Conservation (phyloP, 2,329 filamentous ascomycete species). For the Cordyceps militaris region DNA sequence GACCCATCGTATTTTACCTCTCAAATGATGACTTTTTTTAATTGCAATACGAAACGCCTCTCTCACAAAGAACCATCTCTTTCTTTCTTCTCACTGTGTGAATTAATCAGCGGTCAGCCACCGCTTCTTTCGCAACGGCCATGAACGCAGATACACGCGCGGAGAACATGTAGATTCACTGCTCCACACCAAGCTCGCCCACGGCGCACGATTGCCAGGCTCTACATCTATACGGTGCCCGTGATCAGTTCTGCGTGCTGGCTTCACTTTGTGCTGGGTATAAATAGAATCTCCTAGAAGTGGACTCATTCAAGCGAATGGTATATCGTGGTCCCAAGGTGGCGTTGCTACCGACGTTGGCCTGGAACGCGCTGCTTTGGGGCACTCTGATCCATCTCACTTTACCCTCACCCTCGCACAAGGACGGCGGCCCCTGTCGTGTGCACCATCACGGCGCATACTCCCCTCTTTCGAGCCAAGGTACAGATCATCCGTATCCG, state of each 20-base stretch:
- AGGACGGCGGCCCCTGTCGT: background rate
- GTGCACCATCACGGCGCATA: background rate
- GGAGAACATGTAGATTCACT: background rate
- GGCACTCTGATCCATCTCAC: background rate
- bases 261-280: background rate
- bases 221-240: background rate
- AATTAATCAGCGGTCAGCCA: background rate
- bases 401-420: conserved; percentile 1
- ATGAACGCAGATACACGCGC: background rate
- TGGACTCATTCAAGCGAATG: background rate
- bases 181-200: background rate
- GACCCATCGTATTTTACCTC: background rate
- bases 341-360: background rate
- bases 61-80: background rate
- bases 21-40: background rate
- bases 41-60: background rate
- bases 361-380: background rate
- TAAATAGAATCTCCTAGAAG: background rate
- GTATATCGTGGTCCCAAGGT: background rate
- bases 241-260: background rate
- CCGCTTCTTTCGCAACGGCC: background rate
- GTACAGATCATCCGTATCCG: too few species aligned
- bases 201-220: background rate
- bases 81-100: background rate
- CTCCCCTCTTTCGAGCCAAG: background rate